These are phyloP conservation scores for Fusarium marasasianum DNA, from an alignment of 2,329 filamentous ascomycete genomes.

Conservation along the genomic window DNA sequence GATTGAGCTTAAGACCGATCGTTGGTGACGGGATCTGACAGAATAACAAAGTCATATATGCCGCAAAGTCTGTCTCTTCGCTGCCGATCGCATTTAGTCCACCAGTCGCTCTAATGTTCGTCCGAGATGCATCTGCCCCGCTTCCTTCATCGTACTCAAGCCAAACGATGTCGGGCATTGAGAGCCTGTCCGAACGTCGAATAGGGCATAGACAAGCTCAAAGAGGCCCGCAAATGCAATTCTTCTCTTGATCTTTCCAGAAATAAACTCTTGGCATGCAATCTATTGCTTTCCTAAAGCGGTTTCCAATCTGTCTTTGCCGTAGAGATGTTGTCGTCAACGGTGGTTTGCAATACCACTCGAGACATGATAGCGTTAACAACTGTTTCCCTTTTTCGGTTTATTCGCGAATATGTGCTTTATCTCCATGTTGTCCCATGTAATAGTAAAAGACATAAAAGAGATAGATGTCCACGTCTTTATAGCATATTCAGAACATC, in stretches of 20 bases:
- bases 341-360: neutral
- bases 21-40: rapidly evolving
- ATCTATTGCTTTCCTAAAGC: conserved; percentile 2
- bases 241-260: neutral
- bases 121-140: neutral
- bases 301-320: neutral
- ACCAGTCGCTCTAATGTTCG: neutral
- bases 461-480: neutral
- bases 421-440: neutral
- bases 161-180: neutral
- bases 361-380: neutral
- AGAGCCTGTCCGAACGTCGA: neutral
- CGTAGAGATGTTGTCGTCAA: neutral
- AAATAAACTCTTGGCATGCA: neutral
- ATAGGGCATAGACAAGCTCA: neutral
- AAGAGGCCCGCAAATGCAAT: neutral
- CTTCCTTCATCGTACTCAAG: neutral
- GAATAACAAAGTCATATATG: neutral
- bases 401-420: neutral
- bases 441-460: conserved; percentile 9
- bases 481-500: neutral
- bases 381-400: conserved; percentile 33
- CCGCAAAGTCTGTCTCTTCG: rapidly evolving
- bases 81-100: neutral
- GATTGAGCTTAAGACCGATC: neutral